Evolutionary conservation across 225 moss, liverwort and hornwort genomes (phyloP), one percentile per base, ranked within the genome.

Genomic region (Neckera pumila): DNA sequence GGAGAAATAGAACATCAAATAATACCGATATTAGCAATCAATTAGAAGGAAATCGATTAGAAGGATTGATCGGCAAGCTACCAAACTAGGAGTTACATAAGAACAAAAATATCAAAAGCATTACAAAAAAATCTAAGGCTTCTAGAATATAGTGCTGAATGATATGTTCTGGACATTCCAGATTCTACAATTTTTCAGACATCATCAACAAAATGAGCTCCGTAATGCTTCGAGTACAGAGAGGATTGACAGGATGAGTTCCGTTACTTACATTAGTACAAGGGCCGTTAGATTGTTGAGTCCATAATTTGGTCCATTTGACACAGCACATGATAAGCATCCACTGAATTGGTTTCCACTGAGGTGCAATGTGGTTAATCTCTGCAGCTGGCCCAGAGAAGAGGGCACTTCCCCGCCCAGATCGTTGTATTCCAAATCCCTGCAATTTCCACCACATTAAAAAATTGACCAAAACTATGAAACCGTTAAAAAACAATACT

Each of bases 321-420:
- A 91, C 54, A 87, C 57, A 74, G 79, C 88, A 90, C 90, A 93
- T 45, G 88, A 86, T 64, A 93, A 88, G 87, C 91, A 93, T 74
- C 93, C 93, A 90, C 61, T 84, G n/a, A 93, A 89, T 56, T 12
- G 42, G 72, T 93, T 93, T 26, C 88, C 84, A 5, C 27, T 42
- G 74, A 90, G 90, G 36, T 84, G 34, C 78, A 93, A 85, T 31
- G 85, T 79, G 84, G 82, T 91, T 73, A 93, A 83, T 61, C 71
- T 90, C 84, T 77, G 84, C 79, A 93, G 66, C 65, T 93, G 93
- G 51, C 93, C 89, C 45, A 93, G 84, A 45, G 87, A 84, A 38
- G 67, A 58, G 28, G 91, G 87, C 53, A 93, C 43, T 78, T 87
- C 86, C 69, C 89, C 93, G 30, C 73, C 87, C 79, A 93, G 34